Evolutionary conservation across 805 yeast genomes (phyloP).

Genomic region (Spathaspora girioi): DNA sequence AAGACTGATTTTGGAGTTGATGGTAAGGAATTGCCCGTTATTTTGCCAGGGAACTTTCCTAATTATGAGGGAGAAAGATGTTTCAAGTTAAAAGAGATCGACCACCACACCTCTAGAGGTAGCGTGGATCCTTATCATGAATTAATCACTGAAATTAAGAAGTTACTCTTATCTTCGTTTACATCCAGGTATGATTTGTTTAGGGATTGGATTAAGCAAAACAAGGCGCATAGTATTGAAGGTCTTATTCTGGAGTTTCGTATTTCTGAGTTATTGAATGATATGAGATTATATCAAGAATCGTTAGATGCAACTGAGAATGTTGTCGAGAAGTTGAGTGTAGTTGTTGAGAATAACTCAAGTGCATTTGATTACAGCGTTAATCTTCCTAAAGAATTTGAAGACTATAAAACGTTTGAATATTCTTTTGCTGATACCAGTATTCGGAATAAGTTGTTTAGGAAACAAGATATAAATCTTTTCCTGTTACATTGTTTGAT

Average conservation of each 20-base stretch:
- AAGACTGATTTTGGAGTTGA: conserved; percentile 46
- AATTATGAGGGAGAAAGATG: conserved; percentile 24
- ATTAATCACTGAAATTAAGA: conserved; percentile 43
- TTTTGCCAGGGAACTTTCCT: conserved; percentile 2
- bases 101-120: conserved; percentile 22
- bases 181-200: conserved; percentile 19
- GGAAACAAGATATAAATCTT: conserved; percentile 13
- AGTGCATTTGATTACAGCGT: conserved; percentile 6
- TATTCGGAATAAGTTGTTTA: background rate
- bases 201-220: conserved; percentile 10
- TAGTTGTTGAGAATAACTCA: conserved; percentile 1
- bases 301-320: conserved; percentile 51
- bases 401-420: conserved; percentile 10
- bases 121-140: conserved; percentile 50
- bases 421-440: conserved; percentile 8
- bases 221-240: conserved; percentile 2
- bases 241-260: conserved; percentile 39
- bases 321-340: conserved; percentile 28
- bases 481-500: conserved; percentile 27
- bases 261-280: conserved; percentile 49
- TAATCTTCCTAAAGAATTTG: conserved; percentile 7
- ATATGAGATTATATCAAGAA: conserved; percentile 58
- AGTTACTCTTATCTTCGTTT: conserved; percentile 52
- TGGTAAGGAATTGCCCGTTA: conserved; percentile 30
- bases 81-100: conserved; percentile 33